A percentile compares a stretch with the other conserved stretches of the same genome.
phyloP scores from a whole-genome alignment of 352 stramenopile species.

The Phytophthora capsici region DNA sequence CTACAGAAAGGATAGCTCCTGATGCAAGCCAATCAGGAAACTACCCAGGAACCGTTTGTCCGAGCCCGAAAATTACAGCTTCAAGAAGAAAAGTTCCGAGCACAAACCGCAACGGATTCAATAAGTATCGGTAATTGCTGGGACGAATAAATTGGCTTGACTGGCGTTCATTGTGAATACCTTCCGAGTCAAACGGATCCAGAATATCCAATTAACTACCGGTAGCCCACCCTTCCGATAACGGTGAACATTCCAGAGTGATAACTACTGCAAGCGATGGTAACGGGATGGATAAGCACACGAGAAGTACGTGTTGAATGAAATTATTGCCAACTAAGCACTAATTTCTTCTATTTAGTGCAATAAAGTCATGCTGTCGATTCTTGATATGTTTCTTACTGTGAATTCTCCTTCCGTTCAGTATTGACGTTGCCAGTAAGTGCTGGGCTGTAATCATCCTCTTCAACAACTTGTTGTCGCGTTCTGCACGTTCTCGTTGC shows the following conservation, averaged over 20 bases:
- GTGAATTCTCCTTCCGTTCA: too few species aligned
- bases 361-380: too few species aligned
- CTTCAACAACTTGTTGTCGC: constrained; percentile 10
- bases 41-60: background rate
- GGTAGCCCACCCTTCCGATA: background rate
- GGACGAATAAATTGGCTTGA: background rate
- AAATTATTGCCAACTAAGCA: too few species aligned
- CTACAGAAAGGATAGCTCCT: constrained; percentile 3
- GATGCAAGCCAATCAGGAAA: background rate
- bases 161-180: background rate
- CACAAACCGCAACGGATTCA: background rate
- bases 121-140: background rate
- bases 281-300: constrained; percentile 5
- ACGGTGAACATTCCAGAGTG: background rate
- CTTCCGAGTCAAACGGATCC: background rate
- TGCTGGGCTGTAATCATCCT: constrained; percentile 10
- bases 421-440: constrained; percentile 4
- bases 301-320: background rate
- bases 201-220: constrained; percentile 16
- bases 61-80: background rate
- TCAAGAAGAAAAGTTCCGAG: background rate
- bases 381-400: too few species aligned
- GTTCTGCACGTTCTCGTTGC: constrained; percentile 8
- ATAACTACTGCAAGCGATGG: constrained; percentile 1
- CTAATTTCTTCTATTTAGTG: too few species aligned